These are phyloP conservation scores for Salix purpurea DNA, from an alignment of 345 rosid genomes.

Conservation along the genomic window DNA sequence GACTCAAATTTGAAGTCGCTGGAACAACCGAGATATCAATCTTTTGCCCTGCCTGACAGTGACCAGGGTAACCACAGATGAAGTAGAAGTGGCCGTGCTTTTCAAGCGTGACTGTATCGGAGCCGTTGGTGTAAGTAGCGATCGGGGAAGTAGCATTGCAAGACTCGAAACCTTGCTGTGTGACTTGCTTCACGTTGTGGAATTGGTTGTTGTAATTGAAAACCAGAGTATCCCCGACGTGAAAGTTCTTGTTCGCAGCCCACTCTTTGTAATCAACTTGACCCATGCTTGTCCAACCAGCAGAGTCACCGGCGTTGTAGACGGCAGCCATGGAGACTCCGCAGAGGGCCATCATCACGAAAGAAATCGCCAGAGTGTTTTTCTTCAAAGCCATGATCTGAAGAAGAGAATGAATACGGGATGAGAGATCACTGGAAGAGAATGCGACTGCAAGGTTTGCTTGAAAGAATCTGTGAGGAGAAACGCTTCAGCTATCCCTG, in stretches of 20 bases:
- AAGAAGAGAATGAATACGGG: no score
- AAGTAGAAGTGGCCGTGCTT: conserved; percentile 26
- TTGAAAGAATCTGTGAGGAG: no score
- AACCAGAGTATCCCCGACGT: background rate
- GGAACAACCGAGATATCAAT: conserved; percentile 11
- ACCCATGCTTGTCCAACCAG: conserved; percentile 8
- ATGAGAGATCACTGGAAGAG: no score
- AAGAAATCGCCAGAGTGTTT: no score
- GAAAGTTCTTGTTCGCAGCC: background rate
- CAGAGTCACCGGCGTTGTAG: background rate
- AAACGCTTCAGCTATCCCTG: no score
- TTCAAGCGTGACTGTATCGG: conserved; percentile 15
- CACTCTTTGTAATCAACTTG: background rate
- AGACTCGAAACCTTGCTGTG: conserved; percentile 14
- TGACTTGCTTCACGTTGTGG: conserved; percentile 35
- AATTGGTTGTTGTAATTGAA: conserved; percentile 16
- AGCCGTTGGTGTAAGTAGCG: conserved; percentile 21
- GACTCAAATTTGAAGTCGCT: no score
- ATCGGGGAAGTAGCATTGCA: conserved; percentile 23
- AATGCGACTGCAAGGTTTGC: no score
- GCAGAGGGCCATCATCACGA: background rate
- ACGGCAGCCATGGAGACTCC: background rate
- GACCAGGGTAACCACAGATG: conserved; percentile 21
- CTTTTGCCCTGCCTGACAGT: conserved; percentile 24
- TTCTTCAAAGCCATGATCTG: no score